Conservation (phyloP, 805 yeast species). For the Wickerhamiella qilinensis region DNA sequence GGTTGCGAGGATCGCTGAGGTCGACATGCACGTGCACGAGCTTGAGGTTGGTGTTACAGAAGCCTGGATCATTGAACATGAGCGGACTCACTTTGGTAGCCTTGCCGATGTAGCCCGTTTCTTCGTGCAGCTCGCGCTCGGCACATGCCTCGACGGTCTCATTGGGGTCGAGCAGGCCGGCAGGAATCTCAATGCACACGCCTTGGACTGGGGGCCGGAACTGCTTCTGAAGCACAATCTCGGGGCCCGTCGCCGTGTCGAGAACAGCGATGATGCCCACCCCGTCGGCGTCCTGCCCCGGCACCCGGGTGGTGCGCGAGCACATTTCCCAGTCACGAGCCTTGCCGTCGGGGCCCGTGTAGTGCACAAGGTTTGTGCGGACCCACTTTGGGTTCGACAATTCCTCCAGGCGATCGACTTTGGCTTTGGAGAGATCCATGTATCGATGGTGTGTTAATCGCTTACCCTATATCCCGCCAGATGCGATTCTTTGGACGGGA, state of each 20-base stretch:
- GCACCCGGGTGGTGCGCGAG: conserved; percentile 55
- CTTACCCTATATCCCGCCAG: no score
- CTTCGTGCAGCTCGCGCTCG: conserved; percentile 73
- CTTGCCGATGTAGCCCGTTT: conserved; percentile 77
- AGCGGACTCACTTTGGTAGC: conserved; percentile 31
- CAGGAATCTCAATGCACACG: conserved; percentile 86
- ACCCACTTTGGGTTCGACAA: conserved; percentile 49
- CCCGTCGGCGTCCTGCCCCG: conserved; percentile 57
- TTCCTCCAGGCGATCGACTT: conserved; percentile 15
- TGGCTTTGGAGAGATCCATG: conserved; percentile 16
- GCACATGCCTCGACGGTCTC: conserved; percentile 73
- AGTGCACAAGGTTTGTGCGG: conserved; percentile 26
- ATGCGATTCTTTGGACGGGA: no score
- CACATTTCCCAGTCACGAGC: conserved; percentile 85
- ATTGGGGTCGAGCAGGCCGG: conserved; percentile 78
- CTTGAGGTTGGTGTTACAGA: conserved; percentile 74
- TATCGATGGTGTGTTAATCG: no score
- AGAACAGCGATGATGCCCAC: conserved; percentile 77
- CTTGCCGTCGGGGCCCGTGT: conserved; percentile 21
- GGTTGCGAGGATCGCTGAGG: conserved; percentile 44
- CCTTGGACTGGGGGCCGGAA: conserved; percentile 86
- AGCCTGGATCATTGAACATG: conserved; percentile 69
- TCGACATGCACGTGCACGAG: conserved; percentile 71
- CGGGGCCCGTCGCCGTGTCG: conserved; percentile 33
- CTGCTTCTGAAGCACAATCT: conserved; percentile 63